Percentiles rank a stretch among this genome's conserved stretches.
Evolutionary conservation across 176 grass and related monocot species (phyloP).

Genomic region (Triticum aestivum): DNA sequence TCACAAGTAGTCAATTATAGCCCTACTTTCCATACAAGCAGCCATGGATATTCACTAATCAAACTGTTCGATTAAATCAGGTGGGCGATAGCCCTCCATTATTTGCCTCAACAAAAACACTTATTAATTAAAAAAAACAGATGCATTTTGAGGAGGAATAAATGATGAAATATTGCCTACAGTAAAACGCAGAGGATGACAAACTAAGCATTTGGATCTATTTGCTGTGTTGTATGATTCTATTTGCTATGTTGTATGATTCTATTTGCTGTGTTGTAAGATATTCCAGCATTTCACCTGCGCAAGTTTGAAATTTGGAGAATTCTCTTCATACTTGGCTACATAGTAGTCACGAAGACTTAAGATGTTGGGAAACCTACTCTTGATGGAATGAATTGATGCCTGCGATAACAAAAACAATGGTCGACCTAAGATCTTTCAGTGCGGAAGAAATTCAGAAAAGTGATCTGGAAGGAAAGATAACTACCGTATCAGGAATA

Average conservation of each 20-base stretch:
- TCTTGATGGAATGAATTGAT: constrained; percentile 98
- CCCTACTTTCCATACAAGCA: constrained; percentile 11
- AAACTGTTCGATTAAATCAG: background rate
- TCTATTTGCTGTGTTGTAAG: background rate
- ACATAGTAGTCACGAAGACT: constrained; percentile 86
- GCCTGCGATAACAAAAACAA: constrained; percentile 55
- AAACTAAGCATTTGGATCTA: background rate
- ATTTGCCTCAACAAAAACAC: too few species aligned
- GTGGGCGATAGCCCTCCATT: background rate
- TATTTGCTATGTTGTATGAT: background rate
- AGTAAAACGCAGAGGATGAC: background rate
- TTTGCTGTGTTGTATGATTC: background rate
- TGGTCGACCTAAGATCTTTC: constrained; percentile 21
- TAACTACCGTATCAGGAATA: constrained; percentile 91
- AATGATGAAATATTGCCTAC: constrained; percentile 1
- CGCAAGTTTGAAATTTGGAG: constrained; percentile 91
- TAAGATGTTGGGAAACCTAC: constrained; percentile 84
- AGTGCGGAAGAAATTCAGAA: constrained; percentile 9
- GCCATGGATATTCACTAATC: background rate
- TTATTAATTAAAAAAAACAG: background rate
- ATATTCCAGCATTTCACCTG: constrained; percentile 50
- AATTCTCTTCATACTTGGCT: constrained; percentile 98
- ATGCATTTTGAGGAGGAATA: background rate
- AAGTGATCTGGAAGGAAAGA: constrained; percentile 1
- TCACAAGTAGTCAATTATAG: background rate